Percentiles rank a stretch among this genome's conserved stretches.
phyloP scores from a whole-genome alignment of 352 stramenopile species.

The Phytopythium oedochilum region DNA sequence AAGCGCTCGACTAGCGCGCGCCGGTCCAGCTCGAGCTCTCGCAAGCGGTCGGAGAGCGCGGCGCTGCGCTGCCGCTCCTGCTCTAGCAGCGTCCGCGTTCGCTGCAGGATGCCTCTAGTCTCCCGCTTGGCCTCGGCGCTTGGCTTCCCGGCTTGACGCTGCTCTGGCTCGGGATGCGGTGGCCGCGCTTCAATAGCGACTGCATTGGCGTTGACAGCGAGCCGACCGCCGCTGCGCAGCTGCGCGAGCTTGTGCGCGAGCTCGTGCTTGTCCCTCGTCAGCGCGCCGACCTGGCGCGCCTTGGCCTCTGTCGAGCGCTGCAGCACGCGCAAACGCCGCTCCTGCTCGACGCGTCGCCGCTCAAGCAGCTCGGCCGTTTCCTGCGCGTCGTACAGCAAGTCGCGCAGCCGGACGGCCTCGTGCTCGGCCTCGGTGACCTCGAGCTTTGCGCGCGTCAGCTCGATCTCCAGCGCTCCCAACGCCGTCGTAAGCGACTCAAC shows the following conservation, averaged over 20 bases:
- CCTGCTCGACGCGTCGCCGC: background rate
- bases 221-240: conserved; percentile 1
- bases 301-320: conserved; percentile 1
- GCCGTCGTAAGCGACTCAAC: background rate
- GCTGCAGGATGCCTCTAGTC: no score
- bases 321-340: conserved; percentile 7
- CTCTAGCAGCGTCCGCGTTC: background rate
- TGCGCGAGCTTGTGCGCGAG: conserved; percentile 15
- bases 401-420: conserved; percentile 8
- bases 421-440: conserved; percentile 1
- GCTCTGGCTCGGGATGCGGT: no score
- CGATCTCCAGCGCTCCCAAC: background rate
- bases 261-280: conserved; percentile 8
- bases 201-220: background rate
- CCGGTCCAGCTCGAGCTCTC: conserved; percentile 7
- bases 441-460: background rate
- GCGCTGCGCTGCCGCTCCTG: background rate
- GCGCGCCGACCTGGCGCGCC: conserved; percentile 1
- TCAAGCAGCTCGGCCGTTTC: conserved; percentile 8
- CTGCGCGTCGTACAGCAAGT: conserved; percentile 15
- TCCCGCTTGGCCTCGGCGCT: no score
- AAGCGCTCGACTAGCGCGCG: conserved; percentile 11
- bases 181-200: background rate
- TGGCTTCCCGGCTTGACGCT: no score
- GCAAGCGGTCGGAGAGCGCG: conserved; percentile 1